Evolutionary conservation across 176 grass and related monocot genomes (phyloP), one percentile per base, ranked within the genome.

Genomic region (Pontederia crassipes): DNA sequence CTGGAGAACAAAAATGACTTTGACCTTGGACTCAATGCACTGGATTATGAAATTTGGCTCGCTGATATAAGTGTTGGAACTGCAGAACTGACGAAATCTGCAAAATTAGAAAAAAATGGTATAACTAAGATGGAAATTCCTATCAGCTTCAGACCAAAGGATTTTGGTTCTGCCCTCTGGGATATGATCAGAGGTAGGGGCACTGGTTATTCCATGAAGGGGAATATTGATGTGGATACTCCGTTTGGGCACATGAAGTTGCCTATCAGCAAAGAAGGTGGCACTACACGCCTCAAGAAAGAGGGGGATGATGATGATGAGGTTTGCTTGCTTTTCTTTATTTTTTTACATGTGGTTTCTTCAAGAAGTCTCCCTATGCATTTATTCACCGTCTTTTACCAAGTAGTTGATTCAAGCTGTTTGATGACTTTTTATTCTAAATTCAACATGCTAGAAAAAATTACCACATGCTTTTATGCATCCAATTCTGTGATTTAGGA

Each of bases 1-100:
- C 57, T 98, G 6, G 93, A 98, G 78, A 98, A 98, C 75, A 98
- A 92, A 77, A 98, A 98, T 16, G 87, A 98, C 71, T 98, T 98
- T 64, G 84, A 92, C 62, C 61, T 98, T 0, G 87, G 71, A 0
- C 81, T 98, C 64, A 98, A 98, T 76, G 11, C 81, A n/a, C 51
- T 98, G 14, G 64, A 98, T 58, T 98, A 92, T 50, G 81, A 98
- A 77, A 86, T 98, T 71, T 92, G 93, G 93, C 84, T 98, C 45
- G 64, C 76, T 55, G 81, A 98, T 64, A 68, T 92, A 57, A 92
- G 81, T 72, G 70, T 98, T 16, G 76, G 68, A 2, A 70, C 72
- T 20, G 82, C 93, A 8, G 84, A 98, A 79, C 84, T 98, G 71
- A 86, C 85, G 0, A 61, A 92, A 46, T 76, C 46, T 20, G 65